phyloP scores from a whole-genome alignment of 2,329 filamentous ascomycete species.

The Neofusicoccum kwambonambiense region DNA sequence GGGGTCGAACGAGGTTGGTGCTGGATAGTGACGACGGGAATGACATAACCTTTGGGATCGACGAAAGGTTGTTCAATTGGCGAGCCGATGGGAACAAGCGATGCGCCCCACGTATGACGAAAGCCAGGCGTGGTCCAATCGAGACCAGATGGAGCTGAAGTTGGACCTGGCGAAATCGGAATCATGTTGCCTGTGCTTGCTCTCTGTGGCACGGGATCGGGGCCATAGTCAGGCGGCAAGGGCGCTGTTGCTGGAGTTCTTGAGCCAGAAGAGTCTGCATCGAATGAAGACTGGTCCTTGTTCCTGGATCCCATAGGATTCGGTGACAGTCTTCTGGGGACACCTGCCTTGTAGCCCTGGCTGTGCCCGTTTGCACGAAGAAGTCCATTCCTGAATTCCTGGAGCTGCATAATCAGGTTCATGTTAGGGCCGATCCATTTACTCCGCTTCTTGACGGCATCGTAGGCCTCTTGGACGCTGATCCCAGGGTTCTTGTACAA shows the following conservation, averaged over 20 bases:
- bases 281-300: constrained; percentile 30
- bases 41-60: constrained; percentile 37
- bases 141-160: constrained; percentile 38
- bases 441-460: constrained; percentile 76
- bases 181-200: constrained; percentile 44
- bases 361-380: constrained; percentile 35
- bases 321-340: constrained; percentile 22
- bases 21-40: constrained; percentile 31
- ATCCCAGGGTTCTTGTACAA: constrained; percentile 74
- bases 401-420: constrained; percentile 85
- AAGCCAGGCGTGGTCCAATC: constrained; percentile 34
- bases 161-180: constrained; percentile 42
- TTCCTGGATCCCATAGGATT: constrained; percentile 27
- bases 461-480: constrained; percentile 80
- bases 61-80: constrained; percentile 30
- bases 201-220: constrained; percentile 47
- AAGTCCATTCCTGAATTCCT: constrained; percentile 65
- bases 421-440: constrained; percentile 90
- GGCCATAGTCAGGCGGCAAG: constrained; percentile 50
- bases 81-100: constrained; percentile 25
- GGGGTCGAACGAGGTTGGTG: constrained; percentile 6
- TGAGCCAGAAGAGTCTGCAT: constrained; percentile 32
- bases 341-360: constrained; percentile 28
- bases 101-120: constrained; percentile 41
- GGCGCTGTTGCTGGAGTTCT: constrained; percentile 39